Percentiles rank a stretch among this genome's conserved stretches.
phyloP scores from a whole-genome alignment of 495 filamentous ascomycete genomes.

The Massariosphaeria phaeospora region DNA sequence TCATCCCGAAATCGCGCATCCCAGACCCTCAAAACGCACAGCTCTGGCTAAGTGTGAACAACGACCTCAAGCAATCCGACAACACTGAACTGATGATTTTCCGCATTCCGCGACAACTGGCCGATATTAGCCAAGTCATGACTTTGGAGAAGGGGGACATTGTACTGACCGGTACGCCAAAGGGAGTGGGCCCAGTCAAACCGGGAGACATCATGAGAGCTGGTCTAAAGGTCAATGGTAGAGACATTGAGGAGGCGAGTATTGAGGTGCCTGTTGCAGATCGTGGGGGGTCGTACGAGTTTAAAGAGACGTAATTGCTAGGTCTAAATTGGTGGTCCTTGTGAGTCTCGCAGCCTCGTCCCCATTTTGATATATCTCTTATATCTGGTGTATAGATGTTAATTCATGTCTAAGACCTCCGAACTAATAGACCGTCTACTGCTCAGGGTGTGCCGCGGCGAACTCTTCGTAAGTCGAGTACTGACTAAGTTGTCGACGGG shows the following conservation, averaged over 20 bases:
- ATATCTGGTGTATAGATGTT: too few relatives aligned
- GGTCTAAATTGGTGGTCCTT: too few relatives aligned
- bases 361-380: too few relatives aligned
- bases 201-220: conserved; percentile 86
- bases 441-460: too few relatives aligned
- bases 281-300: conserved; percentile 51
- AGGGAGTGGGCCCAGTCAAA: conserved; percentile 83
- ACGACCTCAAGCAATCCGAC: conserved; percentile 69
- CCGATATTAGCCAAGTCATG: conserved; percentile 92
- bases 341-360: too few relatives aligned
- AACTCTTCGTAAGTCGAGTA: too few relatives aligned
- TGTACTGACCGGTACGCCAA: conserved; percentile 90
- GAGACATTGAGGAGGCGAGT: conserved; percentile 77
- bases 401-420: too few relatives aligned
- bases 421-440: too few relatives aligned
- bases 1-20: conserved; percentile 71
- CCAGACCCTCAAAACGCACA: conserved; percentile 84
- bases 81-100: conserved; percentile 89
- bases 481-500: too few relatives aligned
- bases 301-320: conserved; percentile 61
- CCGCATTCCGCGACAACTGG: conserved; percentile 75
- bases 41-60: conserved; percentile 76
- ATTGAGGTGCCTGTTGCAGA: conserved; percentile 83
- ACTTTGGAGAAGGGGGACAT: conserved; percentile 87
- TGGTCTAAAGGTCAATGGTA: conserved; percentile 72